Evolutionary conservation across 257 asterid species (phyloP).

Genomic region (Anisodus tanguticus): DNA sequence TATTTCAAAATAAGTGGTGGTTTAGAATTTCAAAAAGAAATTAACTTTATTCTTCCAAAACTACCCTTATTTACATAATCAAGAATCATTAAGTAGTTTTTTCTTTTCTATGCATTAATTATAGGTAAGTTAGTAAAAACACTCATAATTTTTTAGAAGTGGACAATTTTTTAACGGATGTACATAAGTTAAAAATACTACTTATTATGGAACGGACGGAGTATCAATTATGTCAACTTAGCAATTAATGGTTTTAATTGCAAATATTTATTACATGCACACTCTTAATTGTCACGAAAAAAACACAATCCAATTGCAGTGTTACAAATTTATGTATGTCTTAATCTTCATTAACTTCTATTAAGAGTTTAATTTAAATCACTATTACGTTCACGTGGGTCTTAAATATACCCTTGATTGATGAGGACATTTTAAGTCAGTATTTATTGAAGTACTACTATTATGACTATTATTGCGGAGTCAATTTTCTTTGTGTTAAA

Average conservation of each 20-base stretch:
- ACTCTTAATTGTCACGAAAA: too few species aligned
- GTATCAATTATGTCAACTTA: background rate
- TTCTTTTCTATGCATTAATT: too few species aligned
- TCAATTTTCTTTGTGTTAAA: background rate
- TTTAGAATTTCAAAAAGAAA: too few species aligned
- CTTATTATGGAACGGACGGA: too few species aligned
- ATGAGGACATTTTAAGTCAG: background rate
- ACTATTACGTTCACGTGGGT: slow-evolving; percentile 13
- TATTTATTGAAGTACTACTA: background rate
- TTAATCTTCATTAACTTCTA: background rate
- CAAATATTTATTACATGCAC: background rate
- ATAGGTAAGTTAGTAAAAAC: too few species aligned
- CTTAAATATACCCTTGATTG: background rate
- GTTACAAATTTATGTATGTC: background rate
- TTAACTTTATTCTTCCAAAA: too few species aligned
- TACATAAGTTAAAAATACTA: too few species aligned
- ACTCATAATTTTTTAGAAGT: too few species aligned
- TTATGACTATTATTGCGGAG: background rate
- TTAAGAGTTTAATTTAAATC: background rate
- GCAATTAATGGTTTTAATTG: slow-evolving; percentile 11
- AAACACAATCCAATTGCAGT: background rate
- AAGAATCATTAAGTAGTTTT: too few species aligned
- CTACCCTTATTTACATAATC: too few species aligned
- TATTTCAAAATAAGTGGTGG: too few species aligned
- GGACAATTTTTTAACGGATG: too few species aligned